Evolutionary conservation across 345 rosid genomes (phyloP).

Genomic region (Euphorbia lathyris): DNA sequence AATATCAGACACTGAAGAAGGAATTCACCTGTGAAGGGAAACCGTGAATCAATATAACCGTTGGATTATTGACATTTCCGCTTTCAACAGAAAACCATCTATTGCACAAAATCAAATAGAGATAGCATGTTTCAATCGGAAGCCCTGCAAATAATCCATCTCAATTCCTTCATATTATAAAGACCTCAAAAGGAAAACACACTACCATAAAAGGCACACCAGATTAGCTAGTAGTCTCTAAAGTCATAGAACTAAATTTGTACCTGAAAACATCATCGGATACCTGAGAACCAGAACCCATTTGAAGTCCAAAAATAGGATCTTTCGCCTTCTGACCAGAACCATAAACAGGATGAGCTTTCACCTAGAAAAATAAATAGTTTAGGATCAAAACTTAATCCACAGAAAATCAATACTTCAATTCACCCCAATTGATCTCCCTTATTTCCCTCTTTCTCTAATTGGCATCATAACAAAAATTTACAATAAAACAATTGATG

Average conservation of each 20-base stretch:
- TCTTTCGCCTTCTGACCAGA: slow-evolving; percentile 79
- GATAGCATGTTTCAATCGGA: slow-evolving; percentile 52
- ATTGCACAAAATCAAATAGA: slow-evolving; percentile 53
- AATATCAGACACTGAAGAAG: neutral
- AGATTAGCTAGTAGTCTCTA: neutral
- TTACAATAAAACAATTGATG: too few relatives aligned
- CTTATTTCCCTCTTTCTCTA: too few relatives aligned
- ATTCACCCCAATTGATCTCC: neutral
- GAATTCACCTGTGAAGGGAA: slow-evolving; percentile 81
- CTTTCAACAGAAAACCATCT: slow-evolving; percentile 94
- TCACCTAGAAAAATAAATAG: slow-evolving; percentile 41
- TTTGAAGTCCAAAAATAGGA: slow-evolving; percentile 79
- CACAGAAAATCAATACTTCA: neutral
- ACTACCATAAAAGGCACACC: neutral
- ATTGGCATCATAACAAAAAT: too few relatives aligned
- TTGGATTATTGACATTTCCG: slow-evolving; percentile 54
- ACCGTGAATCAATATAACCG: slow-evolving; percentile 78
- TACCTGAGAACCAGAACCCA: slow-evolving; percentile 82
- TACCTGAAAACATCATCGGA: slow-evolving; percentile 75
- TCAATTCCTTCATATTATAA: slow-evolving; percentile 36
- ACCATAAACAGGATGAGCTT: slow-evolving; percentile 69
- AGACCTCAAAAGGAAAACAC: slow-evolving; percentile 16
- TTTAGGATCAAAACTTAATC: neutral
- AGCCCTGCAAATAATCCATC: slow-evolving; percentile 50
- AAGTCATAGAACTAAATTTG: neutral